These are phyloP conservation scores for Yamadazyma tumulicola DNA, from an alignment of 805 yeast genomes.

Conservation along the genomic window DNA sequence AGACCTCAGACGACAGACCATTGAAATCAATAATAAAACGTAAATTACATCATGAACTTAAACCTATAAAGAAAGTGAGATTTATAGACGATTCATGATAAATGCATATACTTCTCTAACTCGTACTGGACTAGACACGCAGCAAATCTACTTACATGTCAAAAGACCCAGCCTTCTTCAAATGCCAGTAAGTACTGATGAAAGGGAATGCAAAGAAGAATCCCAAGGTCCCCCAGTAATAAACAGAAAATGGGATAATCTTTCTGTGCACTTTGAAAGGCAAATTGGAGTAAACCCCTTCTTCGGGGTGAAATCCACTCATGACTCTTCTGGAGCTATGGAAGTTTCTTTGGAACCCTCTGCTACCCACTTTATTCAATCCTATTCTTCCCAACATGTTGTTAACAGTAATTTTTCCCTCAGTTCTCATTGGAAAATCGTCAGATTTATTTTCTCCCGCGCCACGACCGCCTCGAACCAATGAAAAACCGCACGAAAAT, in stretches of 20 bases:
- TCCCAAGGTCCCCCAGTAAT: constrained; percentile 76
- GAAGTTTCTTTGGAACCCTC: constrained; percentile 36
- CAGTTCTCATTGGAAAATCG: constrained; percentile 9
- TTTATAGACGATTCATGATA: constrained; percentile 12
- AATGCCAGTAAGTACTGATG: constrained; percentile 72
- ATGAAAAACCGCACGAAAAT: constrained; percentile 2
- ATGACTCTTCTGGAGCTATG: constrained; percentile 41
- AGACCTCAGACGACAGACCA: constrained; percentile 6
- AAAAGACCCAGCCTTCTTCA: constrained; percentile 77
- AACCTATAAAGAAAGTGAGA: constrained; percentile 28
- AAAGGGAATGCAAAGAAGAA: constrained; percentile 59
- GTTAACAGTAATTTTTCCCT: background rate
- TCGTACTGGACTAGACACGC: constrained; percentile 1
- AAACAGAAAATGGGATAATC: constrained; percentile 72
- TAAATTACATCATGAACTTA: constrained; percentile 3
- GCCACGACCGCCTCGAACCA: constrained; percentile 2
- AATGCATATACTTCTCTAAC: constrained; percentile 1
- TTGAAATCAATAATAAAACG: constrained; percentile 24
- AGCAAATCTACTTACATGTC: constrained; percentile 12
- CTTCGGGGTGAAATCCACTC: constrained; percentile 37
- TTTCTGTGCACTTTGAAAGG: constrained; percentile 96
- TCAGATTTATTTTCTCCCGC: constrained; percentile 2
- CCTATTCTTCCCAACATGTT: background rate
- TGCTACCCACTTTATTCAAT: background rate
- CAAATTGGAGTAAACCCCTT: constrained; percentile 83